phyloP scores from a whole-genome alignment of 2,329 filamentous ascomycete genomes.

The Penicillium polonicum region DNA sequence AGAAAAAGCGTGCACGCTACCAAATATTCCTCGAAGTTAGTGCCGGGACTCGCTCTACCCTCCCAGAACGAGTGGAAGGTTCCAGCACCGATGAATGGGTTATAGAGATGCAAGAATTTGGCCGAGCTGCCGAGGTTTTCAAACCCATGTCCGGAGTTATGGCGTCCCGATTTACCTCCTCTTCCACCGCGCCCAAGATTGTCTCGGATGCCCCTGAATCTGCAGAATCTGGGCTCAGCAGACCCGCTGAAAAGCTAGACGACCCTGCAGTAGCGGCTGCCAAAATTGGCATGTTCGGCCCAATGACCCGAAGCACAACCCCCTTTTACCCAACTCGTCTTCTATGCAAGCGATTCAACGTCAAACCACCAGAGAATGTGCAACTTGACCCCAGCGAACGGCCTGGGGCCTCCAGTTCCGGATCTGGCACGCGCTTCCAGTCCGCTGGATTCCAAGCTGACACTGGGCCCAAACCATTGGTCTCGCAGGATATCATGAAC shows the following conservation, averaged over 20 bases:
- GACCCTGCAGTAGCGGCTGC: conserved; percentile 86
- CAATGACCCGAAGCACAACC: conserved; percentile 70
- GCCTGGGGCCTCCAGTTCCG: conserved; percentile 32
- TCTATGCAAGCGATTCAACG: conserved; percentile 92
- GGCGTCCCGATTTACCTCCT: conserved; percentile 85
- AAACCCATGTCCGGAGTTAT: conserved; percentile 89
- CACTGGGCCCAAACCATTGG: conserved; percentile 45
- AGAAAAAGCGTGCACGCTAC: conserved; percentile 76
- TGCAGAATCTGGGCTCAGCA: conserved; percentile 46
- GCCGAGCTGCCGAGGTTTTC: conserved; percentile 73
- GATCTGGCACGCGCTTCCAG: conserved; percentile 30
- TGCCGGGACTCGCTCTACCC: conserved; percentile 59
- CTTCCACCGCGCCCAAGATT: conserved; percentile 40
- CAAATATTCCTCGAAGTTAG: conserved; percentile 75
- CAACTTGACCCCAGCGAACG: conserved; percentile 52
- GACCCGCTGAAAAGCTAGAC: conserved; percentile 56
- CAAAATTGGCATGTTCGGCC: conserved; percentile 86
- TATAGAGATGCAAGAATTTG: conserved; percentile 76
- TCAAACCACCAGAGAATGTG: conserved; percentile 71
- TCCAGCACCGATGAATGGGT: conserved; percentile 70
- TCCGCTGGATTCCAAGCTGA: conserved; percentile 35
- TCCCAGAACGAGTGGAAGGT: conserved; percentile 57
- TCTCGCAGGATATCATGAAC: conserved; percentile 56
- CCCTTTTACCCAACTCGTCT: conserved; percentile 79
- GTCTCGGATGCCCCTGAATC: conserved; percentile 39